Conservation (phyloP, 163 green algal genomes). For the Scenedesmus sp. region DNA sequence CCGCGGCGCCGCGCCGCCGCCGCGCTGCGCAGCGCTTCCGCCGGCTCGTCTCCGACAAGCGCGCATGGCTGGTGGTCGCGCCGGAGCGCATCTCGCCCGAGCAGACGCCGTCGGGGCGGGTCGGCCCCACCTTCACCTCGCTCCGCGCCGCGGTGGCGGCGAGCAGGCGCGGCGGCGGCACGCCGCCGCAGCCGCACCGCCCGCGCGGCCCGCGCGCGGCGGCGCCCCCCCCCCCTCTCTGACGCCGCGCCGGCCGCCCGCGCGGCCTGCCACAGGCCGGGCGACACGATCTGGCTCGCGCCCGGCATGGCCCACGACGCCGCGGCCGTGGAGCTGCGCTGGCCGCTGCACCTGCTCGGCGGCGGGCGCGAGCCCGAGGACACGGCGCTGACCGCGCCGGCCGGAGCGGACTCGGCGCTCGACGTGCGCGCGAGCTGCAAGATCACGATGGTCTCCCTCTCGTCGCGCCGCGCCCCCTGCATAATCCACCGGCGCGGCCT, state of each 20-base stretch:
- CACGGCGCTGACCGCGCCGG: constrained; percentile 1
- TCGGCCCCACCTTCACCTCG: neutral
- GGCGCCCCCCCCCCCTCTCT: neutral
- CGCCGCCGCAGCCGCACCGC: too few species aligned
- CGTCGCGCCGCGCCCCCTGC: constrained; percentile 31
- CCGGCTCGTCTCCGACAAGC: constrained; percentile 33
- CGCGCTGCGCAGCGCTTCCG: constrained; percentile 51
- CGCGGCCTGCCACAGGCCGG: constrained; percentile 29
- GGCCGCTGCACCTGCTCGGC: constrained; percentile 49
- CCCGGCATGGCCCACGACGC: constrained; percentile 42
- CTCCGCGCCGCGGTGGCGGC: constrained; percentile 34
- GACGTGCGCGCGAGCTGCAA: constrained; percentile 44
- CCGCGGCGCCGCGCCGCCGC: neutral
- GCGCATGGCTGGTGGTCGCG: constrained; percentile 43
- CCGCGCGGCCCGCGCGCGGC: too few species aligned
- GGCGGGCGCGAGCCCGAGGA: constrained; percentile 27
- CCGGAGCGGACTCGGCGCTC: constrained; percentile 3
- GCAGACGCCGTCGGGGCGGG: constrained; percentile 13
- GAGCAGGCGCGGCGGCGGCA: constrained; percentile 22
- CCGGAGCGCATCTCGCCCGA: neutral
- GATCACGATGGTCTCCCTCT: constrained; percentile 45
- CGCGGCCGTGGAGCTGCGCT: constrained; percentile 35
- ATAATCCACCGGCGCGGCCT: constrained; percentile 45
- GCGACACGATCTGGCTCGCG: constrained; percentile 53
- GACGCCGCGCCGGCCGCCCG: neutral